Evolutionary conservation across 768 basidiomycete species (phyloP), one percentile per base, ranked within the genome.

Genomic region (Rhodosporidiobolus odoratus): DNA sequence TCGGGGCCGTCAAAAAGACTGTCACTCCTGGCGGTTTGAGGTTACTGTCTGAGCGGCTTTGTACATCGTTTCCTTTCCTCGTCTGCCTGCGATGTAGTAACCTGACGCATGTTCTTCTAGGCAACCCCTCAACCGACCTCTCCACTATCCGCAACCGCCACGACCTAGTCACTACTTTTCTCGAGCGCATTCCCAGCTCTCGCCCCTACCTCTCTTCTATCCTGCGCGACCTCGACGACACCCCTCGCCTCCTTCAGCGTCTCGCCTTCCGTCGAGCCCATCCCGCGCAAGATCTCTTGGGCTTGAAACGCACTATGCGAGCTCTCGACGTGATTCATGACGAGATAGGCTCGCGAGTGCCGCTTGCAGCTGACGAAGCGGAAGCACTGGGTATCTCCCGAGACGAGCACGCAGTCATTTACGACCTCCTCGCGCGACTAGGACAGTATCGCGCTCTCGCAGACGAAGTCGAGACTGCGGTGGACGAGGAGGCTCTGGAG

Each of bases 21-120:
- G 81, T 85, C 13, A 92, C 92, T 1, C 86, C 82, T 57, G 86
- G 91, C 66, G 92, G 92, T 2, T 86, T 87, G 32, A 85, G 92
- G 32, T 82, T 90, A 35, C 83, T 94, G 27, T 80, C 85, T 19
- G 84, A 91, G 73, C 89, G 88, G 86, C 81, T 94, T 48, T 90
- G 91, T 92, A 27, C 16, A 63, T 80, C 76, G 85, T 80, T 5
- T 9, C 13, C 64, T 59, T 35, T 27, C 27, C 53, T 68, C 43
- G 0, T 45, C 53, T n/a, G 32, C 25, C 68, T 38, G 27, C 64
- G 38, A 9, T 15, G 5, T 30, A 59, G 19, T 17, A 1, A 21
- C n/a, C 54, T 34, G 4, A n/a, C 35, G 15, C 2, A 32, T 52
- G 32, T 8, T 32, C 10, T 4, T 30, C 5, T 38, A 73, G 72